Evolutionary conservation across 129 eudicot species (phyloP).

Genomic region (carrot (Daucus carota)): DNA sequence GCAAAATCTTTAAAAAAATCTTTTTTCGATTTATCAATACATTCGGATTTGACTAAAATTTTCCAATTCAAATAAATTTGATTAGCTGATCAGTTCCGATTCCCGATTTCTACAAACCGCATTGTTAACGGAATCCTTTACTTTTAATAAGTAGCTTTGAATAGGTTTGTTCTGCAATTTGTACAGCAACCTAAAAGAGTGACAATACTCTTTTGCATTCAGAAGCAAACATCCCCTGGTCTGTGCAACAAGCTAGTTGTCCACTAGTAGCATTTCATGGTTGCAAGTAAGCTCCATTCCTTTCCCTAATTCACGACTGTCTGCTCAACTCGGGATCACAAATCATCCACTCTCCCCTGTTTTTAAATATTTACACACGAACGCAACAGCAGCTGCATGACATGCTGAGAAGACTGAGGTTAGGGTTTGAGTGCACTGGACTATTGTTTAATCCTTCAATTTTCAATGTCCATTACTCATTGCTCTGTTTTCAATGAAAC

Average conservation of each 20-base stretch:
- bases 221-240: constrained; percentile 55
- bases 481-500: not conserved
- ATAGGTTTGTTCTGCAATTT: not conserved
- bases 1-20: too few species aligned
- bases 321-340: not conserved
- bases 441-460: not conserved
- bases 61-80: too few species aligned
- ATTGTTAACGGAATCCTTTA: too few species aligned
- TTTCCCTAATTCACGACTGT: not conserved
- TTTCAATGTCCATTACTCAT: not conserved
- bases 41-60: too few species aligned
- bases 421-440: not conserved
- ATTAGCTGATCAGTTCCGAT: too few species aligned
- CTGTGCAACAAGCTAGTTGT: not conserved
- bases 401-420: not conserved
- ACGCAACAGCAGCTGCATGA: not conserved
- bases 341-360: not conserved
- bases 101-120: too few species aligned
- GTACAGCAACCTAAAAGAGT: not conserved
- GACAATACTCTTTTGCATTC: constrained; percentile 37
- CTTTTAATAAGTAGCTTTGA: too few species aligned
- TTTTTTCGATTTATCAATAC: too few species aligned
- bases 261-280: not conserved
- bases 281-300: not conserved
- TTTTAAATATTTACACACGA: not conserved